Conservation (phyloP, 768 basidiomycete species). For the Trametes cinnabarina region DNA sequence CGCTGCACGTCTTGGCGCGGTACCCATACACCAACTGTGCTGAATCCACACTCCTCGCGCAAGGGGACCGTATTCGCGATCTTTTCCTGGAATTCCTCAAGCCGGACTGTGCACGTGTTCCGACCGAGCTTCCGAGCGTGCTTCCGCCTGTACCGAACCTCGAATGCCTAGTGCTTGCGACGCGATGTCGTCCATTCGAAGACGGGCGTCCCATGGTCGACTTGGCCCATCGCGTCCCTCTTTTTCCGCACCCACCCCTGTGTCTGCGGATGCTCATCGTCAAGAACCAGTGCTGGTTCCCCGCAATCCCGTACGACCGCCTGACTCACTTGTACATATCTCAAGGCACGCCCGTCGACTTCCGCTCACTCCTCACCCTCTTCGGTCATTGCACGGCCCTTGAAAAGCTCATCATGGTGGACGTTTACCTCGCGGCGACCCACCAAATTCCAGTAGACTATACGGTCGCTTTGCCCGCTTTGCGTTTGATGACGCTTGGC, state of each 20-base stretch:
- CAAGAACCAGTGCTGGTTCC: conserved; percentile 14
- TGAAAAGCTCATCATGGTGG: conserved; percentile 8
- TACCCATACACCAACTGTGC: not conserved
- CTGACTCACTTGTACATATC: conserved; percentile 15
- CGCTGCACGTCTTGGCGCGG: conserved; percentile 6
- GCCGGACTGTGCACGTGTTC: not conserved
- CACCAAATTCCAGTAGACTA: not conserved
- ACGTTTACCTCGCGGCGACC: conserved; percentile 14
- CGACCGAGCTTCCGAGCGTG: not conserved
- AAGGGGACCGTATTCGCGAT: conserved; percentile 2
- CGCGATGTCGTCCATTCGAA: conserved; percentile 6
- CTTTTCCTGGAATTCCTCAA: conserved; percentile 3
- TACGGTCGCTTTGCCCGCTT: not conserved
- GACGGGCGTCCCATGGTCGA: conserved; percentile 16
- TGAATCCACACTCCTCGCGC: not conserved
- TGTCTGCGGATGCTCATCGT: conserved; percentile 9
- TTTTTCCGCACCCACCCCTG: conserved; percentile 1
- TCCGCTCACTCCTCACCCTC: conserved; percentile 7
- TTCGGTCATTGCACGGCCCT: conserved; percentile 13
- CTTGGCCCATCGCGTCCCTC: not conserved
- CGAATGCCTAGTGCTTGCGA: conserved; percentile 7
- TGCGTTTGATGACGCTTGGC: conserved; percentile 9
- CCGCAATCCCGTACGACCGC: conserved; percentile 1
- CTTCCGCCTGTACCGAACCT: not conserved
- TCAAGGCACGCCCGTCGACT: conserved; percentile 7